Evolutionary conservation across 148 eudicot genomes (phyloP).

Genomic region (Camellia lanceoleosa): DNA sequence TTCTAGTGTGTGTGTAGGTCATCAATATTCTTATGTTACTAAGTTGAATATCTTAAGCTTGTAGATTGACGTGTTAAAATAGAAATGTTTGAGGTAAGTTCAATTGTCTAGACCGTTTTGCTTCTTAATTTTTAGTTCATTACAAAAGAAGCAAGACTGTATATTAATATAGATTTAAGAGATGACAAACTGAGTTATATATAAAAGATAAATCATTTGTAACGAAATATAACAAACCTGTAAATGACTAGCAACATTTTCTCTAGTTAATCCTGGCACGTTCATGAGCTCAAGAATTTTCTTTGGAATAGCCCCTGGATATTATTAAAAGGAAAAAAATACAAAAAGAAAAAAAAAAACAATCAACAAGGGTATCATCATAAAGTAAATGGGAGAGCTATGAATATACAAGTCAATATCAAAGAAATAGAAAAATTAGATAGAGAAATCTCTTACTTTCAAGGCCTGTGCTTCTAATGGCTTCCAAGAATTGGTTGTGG

Average conservation of each 20-base stretch:
- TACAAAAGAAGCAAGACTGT: background rate
- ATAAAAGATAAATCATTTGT: background rate
- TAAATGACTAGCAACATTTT: constrained; percentile 66
- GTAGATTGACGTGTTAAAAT: too few species aligned
- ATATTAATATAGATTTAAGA: background rate
- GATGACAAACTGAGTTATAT: background rate
- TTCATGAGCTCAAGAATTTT: too few species aligned
- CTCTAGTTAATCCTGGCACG: constrained; percentile 40
- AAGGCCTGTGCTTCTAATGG: constrained; percentile 42
- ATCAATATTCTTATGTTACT: too few species aligned
- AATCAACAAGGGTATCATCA: background rate
- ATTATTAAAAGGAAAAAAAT: too few species aligned
- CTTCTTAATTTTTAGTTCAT: background rate
- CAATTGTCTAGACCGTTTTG: too few species aligned
- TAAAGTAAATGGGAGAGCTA: background rate
- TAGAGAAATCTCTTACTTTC: constrained; percentile 41
- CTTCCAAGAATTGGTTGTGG: constrained; percentile 54
- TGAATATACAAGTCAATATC: background rate
- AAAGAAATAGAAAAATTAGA: background rate
- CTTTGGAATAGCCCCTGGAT: too few species aligned
- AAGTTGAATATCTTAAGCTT: too few species aligned
- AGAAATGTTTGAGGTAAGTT: too few species aligned
- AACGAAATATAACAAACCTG: constrained; percentile 36
- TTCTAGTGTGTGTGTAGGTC: too few species aligned
- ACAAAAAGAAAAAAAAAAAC: background rate